phyloP scores from a whole-genome alignment of 495 filamentous ascomycete genomes.

The Aspergillus cavernicola region DNA sequence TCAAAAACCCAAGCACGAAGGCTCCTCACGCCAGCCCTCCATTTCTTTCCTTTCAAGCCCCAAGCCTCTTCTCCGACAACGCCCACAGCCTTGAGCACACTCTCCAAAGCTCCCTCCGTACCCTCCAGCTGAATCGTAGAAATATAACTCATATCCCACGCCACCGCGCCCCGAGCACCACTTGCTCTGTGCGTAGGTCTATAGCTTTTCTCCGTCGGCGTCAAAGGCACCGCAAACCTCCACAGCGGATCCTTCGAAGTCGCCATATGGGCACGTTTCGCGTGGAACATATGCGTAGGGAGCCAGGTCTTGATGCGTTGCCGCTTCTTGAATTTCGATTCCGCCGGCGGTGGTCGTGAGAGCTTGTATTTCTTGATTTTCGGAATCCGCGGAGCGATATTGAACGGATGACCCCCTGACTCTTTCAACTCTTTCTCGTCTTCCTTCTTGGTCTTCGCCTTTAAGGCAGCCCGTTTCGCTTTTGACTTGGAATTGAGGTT shows the following conservation, averaged over 20 bases:
- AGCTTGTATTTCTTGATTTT: conserved; percentile 70
- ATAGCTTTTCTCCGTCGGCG: conserved; percentile 85
- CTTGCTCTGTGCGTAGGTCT: conserved; percentile 81
- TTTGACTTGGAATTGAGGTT: conserved; percentile 58
- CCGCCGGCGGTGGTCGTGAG: conserved; percentile 59
- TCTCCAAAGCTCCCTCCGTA: conserved; percentile 54
- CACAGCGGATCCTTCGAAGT: conserved; percentile 73
- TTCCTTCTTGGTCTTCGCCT: conserved; percentile 32
- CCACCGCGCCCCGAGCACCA: conserved; percentile 61
- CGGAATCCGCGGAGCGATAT: conserved; percentile 51
- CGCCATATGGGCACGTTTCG: conserved; percentile 87
- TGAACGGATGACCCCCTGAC: conserved; percentile 31
- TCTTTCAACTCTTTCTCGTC: conserved; percentile 30
- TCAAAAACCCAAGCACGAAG: conserved; percentile 67
- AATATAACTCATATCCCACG: conserved; percentile 96
- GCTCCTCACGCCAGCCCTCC: conserved; percentile 67
- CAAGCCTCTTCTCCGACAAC: conserved; percentile 56
- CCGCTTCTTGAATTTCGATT: conserved; percentile 75
- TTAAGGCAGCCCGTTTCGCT: conserved; percentile 36
- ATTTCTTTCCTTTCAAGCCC: conserved; percentile 63
- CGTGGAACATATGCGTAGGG: conserved; percentile 90
- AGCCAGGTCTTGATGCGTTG: conserved; percentile 91
- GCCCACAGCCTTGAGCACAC: conserved; percentile 57
- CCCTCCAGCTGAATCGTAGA: conserved; percentile 81
- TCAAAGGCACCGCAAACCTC: conserved; percentile 82